These are phyloP conservation scores for Dillenia turbinata DNA, from an alignment of 164 flowering plant species.

Conservation along the genomic window DNA sequence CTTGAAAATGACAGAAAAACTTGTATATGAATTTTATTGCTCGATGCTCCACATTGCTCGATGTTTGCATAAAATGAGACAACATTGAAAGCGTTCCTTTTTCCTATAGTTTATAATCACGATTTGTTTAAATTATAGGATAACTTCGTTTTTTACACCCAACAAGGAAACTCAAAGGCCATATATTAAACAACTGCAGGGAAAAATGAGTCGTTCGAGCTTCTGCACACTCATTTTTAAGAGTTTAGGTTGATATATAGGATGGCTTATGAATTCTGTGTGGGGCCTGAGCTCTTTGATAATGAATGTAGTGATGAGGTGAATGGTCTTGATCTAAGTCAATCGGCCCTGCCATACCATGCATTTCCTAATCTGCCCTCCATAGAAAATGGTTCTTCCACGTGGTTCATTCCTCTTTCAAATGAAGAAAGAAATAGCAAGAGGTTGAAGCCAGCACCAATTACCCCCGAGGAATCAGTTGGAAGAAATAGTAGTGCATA, in stretches of 20 bases:
- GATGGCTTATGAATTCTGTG: conserved; percentile 7
- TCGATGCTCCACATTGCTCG: background rate
- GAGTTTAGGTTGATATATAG: conserved; percentile 5
- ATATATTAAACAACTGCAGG: background rate
- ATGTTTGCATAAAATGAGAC: background rate
- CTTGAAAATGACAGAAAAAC: background rate
- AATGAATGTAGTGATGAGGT: conserved; percentile 7
- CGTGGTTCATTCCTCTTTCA: background rate
- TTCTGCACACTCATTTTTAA: conserved; percentile 14
- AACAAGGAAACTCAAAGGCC: background rate
- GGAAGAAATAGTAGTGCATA: conserved; percentile 11
- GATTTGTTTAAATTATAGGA: background rate
- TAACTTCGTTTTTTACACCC: background rate
- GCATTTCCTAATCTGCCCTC: background rate
- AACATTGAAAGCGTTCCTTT: background rate
- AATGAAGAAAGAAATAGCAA: conserved; percentile 16
- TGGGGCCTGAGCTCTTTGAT: background rate
- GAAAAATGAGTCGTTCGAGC: background rate
- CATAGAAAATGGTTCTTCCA: conserved; percentile 1
- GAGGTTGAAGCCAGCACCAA: conserved; percentile 17
- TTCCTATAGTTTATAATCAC: background rate
- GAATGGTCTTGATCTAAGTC: conserved; percentile 14
- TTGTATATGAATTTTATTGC: background rate
- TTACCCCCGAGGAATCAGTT: conserved; percentile 21
- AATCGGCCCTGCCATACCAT: conserved; percentile 18